phyloP scores from a whole-genome alignment of 139 green algal genomes.

The Ostreobium quekettii region DNA sequence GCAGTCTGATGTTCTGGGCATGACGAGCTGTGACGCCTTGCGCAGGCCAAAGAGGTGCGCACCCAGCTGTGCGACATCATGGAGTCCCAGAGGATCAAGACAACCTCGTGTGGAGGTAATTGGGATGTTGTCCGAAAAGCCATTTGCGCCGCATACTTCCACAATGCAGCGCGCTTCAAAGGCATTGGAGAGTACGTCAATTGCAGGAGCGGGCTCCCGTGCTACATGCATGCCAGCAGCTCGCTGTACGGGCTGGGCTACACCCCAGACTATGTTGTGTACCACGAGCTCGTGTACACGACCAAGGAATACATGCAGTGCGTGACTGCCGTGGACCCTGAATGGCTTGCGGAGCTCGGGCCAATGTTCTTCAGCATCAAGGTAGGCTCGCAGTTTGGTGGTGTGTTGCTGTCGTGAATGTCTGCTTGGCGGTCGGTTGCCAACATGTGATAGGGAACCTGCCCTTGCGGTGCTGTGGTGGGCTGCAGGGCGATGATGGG shows the following conservation, averaged over 20 bases:
- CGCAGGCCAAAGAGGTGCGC: constrained; percentile 57
- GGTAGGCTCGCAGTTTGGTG: constrained; percentile 25
- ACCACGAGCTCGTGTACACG: constrained; percentile 95
- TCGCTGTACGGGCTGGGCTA: constrained; percentile 92
- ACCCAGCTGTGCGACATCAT: constrained; percentile 93
- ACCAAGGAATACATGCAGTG: constrained; percentile 98
- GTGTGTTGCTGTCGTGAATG: no score
- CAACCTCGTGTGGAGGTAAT: constrained; percentile 63
- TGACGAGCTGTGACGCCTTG: background rate
- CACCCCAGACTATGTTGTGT: constrained; percentile 95
- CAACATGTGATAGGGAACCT: no score
- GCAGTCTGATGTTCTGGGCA: no score
- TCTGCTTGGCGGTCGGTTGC: no score
- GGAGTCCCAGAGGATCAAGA: constrained; percentile 71
- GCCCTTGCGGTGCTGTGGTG: no score
- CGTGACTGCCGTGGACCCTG: constrained; percentile 92
- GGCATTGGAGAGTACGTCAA: constrained; percentile 90
- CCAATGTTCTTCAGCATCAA: constrained; percentile 98
- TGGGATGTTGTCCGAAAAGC: constrained; percentile 93
- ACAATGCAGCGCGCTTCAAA: constrained; percentile 92
- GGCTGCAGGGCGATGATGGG: no score
- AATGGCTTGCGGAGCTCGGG: constrained; percentile 95
- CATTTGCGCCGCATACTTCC: constrained; percentile 95
- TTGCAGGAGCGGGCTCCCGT: constrained; percentile 73
- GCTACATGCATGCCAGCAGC: constrained; percentile 79